Conservation (phyloP, 495 filamentous ascomycete genomes). For the Bryoglossum gracile region DNA sequence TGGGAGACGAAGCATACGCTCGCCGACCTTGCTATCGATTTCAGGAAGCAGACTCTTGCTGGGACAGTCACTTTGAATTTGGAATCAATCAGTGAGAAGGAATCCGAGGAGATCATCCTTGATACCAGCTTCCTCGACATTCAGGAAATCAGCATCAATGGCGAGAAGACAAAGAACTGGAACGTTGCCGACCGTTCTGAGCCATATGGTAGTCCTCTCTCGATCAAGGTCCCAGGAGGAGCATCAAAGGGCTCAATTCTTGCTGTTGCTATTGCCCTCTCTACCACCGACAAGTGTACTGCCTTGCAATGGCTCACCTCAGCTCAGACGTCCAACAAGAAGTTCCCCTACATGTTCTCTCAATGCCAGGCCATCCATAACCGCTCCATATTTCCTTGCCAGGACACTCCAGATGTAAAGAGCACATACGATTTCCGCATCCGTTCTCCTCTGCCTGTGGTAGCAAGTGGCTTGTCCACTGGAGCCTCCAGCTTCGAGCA, state of each 20-base stretch:
- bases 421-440: slow-evolving; percentile 84
- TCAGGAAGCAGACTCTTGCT: slow-evolving; percentile 61
- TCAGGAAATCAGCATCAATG: slow-evolving; percentile 56
- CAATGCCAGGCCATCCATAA: slow-evolving; percentile 97
- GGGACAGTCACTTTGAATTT: slow-evolving; percentile 71
- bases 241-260: slow-evolving; percentile 54
- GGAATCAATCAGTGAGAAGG: slow-evolving; percentile 59
- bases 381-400: slow-evolving; percentile 87
- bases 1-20: slow-evolving; percentile 76
- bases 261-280: slow-evolving; percentile 49
- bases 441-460: slow-evolving; percentile 74
- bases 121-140: slow-evolving; percentile 80
- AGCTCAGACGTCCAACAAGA: slow-evolving; percentile 85
- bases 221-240: slow-evolving; percentile 57
- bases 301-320: slow-evolving; percentile 90
- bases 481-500: slow-evolving; percentile 27
- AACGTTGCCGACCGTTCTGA: slow-evolving; percentile 57
- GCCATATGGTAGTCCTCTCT: slow-evolving; percentile 74
- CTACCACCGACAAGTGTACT: slow-evolving; percentile 80
- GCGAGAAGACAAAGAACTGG: slow-evolving; percentile 49
- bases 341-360: slow-evolving; percentile 94
- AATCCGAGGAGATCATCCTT: slow-evolving; percentile 68
- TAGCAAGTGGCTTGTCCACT: slow-evolving; percentile 72
- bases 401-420: slow-evolving; percentile 95
- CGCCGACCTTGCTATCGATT: slow-evolving; percentile 73